phyloP scores from a whole-genome alignment of 2,329 filamentous ascomycete species.

The Xylariales sp. region DNA sequence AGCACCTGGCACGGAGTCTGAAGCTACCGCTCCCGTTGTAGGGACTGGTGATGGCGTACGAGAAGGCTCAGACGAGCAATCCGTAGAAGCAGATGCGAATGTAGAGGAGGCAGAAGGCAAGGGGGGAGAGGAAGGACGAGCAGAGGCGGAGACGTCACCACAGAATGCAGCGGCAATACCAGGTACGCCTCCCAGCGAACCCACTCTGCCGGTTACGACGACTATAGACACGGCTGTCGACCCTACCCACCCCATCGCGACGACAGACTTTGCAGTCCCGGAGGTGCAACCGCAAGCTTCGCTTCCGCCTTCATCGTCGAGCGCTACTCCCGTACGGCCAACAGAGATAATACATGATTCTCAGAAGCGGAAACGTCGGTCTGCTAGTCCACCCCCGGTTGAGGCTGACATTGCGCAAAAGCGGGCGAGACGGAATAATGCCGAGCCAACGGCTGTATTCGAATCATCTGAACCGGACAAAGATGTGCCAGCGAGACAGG shows the following conservation, averaged over 20 bases:
- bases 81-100: constrained; percentile 12
- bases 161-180: background rate
- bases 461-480: constrained; percentile 8
- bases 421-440: constrained; percentile 10
- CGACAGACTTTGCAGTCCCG: constrained; percentile 5
- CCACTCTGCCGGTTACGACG: background rate
- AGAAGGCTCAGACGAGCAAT: constrained; percentile 8
- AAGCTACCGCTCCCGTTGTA: constrained; percentile 1
- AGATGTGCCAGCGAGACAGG: constrained; percentile 10
- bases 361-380: constrained; percentile 10
- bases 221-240: background rate
- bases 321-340: constrained; percentile 7
- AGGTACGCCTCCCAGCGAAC: background rate
- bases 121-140: constrained; percentile 11
- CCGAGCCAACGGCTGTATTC: background rate
- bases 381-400: constrained; percentile 5
- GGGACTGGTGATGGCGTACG: background rate
- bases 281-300: background rate
- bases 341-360: constrained; percentile 7
- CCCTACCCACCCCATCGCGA: background rate
- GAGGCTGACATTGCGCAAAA: constrained; percentile 6
- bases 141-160: background rate
- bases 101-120: too few species aligned
- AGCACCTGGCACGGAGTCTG: background rate
- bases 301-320: background rate